Evolutionary conservation across 495 filamentous ascomycete species (phyloP).

Genomic region (Annulohypoxylon maeteangense): DNA sequence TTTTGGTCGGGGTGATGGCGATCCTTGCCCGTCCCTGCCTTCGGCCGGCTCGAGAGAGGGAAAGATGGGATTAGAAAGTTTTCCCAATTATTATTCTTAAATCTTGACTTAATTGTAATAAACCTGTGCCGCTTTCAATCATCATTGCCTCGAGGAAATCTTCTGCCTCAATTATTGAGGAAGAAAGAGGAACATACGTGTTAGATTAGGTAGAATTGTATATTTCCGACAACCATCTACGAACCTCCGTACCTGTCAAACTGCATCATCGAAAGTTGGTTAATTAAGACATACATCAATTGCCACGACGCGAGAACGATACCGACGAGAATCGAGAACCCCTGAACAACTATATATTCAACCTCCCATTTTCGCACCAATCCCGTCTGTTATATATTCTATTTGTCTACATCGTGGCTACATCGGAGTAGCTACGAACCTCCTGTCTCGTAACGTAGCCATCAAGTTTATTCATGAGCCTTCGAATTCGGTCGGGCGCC

Average conservation of each 20-base stretch:
- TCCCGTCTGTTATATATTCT: background rate
- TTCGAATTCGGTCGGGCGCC: constrained; percentile 32
- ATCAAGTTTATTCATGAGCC: constrained; percentile 46
- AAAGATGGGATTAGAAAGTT: constrained; percentile 26
- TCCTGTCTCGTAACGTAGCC: constrained; percentile 46
- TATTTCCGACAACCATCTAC: constrained; percentile 2
- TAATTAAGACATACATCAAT: constrained; percentile 13
- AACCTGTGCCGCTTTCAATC: constrained; percentile 7
- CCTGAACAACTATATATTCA: constrained; percentile 4
- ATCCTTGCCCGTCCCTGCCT: constrained; percentile 28
- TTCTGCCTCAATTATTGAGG: background rate
- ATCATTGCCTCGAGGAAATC: background rate
- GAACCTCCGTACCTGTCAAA: background rate
- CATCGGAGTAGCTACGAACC: constrained; percentile 1
- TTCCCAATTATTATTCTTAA: constrained; percentile 12
- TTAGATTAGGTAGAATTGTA: background rate
- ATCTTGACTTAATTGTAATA: constrained; percentile 14
- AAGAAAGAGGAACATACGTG: background rate
- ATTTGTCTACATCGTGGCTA: constrained; percentile 2
- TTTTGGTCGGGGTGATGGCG: constrained; percentile 27
- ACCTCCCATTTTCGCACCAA: constrained; percentile 7
- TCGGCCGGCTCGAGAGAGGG: constrained; percentile 6
- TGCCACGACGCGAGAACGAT: constrained; percentile 17
- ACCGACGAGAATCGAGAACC: constrained; percentile 12
- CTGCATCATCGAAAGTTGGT: constrained; percentile 1